A percentile compares a stretch with the other conserved stretches of the same genome.
Conservation (phyloP, 176 grass and related monocot genomes). For the Zizania latifolia region DNA sequence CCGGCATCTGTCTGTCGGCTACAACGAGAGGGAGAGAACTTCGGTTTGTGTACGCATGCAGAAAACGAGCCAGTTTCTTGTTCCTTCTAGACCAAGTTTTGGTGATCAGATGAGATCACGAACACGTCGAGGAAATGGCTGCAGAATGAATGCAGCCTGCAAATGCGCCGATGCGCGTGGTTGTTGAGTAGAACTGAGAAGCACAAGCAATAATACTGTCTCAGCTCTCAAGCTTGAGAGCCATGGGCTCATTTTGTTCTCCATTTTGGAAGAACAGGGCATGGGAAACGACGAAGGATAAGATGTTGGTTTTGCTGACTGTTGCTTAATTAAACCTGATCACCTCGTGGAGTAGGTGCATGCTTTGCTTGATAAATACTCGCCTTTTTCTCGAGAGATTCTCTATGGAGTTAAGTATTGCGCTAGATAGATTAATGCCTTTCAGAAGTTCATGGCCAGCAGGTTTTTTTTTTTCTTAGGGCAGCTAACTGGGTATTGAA, state of each 20-base stretch:
- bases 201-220: background rate
- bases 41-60: background rate
- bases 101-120: background rate
- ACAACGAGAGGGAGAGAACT: background rate
- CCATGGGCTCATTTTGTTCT: background rate
- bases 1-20: conserved; percentile 6
- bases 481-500: background rate
- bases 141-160: background rate
- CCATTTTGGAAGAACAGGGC: too few relatives aligned
- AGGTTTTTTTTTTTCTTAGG: background rate
- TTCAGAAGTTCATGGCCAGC: too few relatives aligned
- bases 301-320: background rate
- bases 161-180: background rate
- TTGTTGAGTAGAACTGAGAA: background rate
- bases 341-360: conserved; percentile 13
- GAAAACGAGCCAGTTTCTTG: background rate
- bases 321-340: background rate
- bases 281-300: background rate
- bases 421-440: background rate
- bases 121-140: background rate
- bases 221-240: background rate
- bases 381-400: background rate
- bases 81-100: background rate
- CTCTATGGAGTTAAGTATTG: background rate
- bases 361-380: background rate